Percentiles rank a stretch among this genome's conserved stretches.
Conservation (phyloP, 2,329 filamentous ascomycete genomes). For the Xylariaceae sp. region DNA sequence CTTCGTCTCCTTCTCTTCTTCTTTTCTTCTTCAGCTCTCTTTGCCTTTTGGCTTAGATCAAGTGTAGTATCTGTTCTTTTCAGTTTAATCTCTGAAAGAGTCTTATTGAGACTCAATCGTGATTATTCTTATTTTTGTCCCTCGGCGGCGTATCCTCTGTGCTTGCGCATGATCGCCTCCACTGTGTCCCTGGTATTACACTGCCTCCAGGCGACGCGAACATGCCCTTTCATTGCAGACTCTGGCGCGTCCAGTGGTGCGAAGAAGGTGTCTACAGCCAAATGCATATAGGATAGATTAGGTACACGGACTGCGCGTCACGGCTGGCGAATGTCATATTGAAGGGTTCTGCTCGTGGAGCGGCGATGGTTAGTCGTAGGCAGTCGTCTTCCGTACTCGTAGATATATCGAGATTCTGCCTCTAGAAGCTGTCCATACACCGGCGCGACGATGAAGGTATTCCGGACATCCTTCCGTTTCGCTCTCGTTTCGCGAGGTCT, state of each 20-base stretch:
- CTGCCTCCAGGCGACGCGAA: conserved; percentile 67
- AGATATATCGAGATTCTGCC: too few species aligned
- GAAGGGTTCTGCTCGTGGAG: too few species aligned
- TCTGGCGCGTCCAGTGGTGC: conserved; percentile 46
- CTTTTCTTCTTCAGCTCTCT: conserved; percentile 51
- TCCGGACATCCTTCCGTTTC: too few species aligned
- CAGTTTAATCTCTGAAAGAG: conserved; percentile 90
- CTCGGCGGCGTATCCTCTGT: conserved; percentile 51
- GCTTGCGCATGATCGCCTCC: conserved; percentile 60
- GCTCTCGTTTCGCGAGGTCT: too few species aligned
- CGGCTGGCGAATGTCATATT: too few species aligned
- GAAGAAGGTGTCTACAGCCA: conserved; percentile 43
- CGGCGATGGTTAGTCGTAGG: too few species aligned
- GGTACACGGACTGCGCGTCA: too few species aligned
- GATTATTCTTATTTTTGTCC: conserved; percentile 77
- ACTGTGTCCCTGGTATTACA: conserved; percentile 72
- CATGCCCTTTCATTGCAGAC: conserved; percentile 43
- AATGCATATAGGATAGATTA: too few species aligned
- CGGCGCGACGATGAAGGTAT: too few species aligned
- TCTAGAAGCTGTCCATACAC: too few species aligned
- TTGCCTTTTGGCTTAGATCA: conserved; percentile 63
- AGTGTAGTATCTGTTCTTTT: conserved; percentile 95
- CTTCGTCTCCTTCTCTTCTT: conserved; percentile 37
- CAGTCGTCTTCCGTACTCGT: too few species aligned
- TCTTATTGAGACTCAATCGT: conserved; percentile 60